Conservation (phyloP, 768 basidiomycete genomes). For the Naganishia friedmannii region DNA sequence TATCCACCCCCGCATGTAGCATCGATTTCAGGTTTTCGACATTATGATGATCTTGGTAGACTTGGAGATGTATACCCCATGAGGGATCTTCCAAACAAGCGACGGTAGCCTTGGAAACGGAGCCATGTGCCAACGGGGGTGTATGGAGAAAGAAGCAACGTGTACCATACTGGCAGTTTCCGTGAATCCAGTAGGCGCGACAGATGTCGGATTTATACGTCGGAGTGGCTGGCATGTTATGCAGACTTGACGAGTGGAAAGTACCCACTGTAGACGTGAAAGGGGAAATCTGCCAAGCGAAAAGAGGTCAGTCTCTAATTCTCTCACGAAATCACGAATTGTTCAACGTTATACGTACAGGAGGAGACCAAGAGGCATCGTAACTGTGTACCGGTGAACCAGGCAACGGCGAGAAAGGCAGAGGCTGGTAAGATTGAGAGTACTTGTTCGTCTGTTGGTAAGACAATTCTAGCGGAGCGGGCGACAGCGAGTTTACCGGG, state of each 20-base stretch:
- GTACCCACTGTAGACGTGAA: background rate
- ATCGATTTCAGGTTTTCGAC: background rate
- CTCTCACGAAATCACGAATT: background rate
- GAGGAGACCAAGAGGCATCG: background rate
- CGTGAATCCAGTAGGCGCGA: slow-evolving; percentile 17
- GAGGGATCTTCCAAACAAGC: background rate
- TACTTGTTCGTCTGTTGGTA: background rate
- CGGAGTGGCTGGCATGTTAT: background rate
- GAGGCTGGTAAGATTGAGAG: background rate
- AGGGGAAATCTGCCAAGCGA: background rate
- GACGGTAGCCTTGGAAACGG: background rate
- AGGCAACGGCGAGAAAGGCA: background rate
- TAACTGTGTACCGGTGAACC: background rate
- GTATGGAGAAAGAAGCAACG: slow-evolving; percentile 19
- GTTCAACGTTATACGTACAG: background rate
- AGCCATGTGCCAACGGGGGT: slow-evolving; percentile 1
- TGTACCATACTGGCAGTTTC: slow-evolving; percentile 4
- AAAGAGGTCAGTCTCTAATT: background rate
- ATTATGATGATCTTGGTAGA: slow-evolving; percentile 12
- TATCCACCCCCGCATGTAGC: background rate
- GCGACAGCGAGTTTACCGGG: background rate
- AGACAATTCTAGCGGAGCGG: background rate
- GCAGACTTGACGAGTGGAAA: background rate
- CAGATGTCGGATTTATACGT: slow-evolving; percentile 23
- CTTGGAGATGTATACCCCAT: background rate